Conservation (phyloP, 2,329 filamentous ascomycete genomes). For the Penicillium sp. region DNA sequence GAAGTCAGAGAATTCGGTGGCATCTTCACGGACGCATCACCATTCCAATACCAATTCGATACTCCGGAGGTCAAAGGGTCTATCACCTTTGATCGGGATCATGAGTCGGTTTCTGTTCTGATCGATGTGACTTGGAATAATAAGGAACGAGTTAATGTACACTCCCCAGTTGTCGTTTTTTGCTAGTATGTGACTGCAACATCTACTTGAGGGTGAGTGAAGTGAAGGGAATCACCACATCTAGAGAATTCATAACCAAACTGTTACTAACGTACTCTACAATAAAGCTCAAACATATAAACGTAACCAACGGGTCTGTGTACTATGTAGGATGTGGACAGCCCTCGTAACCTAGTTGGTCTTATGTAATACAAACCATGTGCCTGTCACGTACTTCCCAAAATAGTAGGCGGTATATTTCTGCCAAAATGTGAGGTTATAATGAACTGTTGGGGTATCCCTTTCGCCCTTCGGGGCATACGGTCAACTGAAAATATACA, state of each 20-base stretch:
- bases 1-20: neutral
- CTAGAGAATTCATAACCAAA: neutral
- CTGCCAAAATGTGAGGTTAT: neutral
- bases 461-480: slow-evolving; percentile 44
- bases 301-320: neutral
- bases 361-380: neutral
- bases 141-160: neutral
- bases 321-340: too few species aligned
- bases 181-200: neutral
- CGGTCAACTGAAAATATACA: slow-evolving; percentile 68
- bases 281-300: neutral
- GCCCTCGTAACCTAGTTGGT: neutral
- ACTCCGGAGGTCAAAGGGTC: neutral
- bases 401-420: neutral
- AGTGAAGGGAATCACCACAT: neutral
- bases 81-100: neutral
- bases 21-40: neutral
- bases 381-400: neutral
- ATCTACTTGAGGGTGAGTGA: neutral
- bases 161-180: neutral
- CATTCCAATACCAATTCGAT: neutral
- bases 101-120: neutral
- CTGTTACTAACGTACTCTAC: neutral
- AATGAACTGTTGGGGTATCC: neutral
- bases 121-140: neutral